Evolutionary conservation across 1,139 yeast genomes (phyloP).

Genomic region (Saccharomyces uvarum): DNA sequence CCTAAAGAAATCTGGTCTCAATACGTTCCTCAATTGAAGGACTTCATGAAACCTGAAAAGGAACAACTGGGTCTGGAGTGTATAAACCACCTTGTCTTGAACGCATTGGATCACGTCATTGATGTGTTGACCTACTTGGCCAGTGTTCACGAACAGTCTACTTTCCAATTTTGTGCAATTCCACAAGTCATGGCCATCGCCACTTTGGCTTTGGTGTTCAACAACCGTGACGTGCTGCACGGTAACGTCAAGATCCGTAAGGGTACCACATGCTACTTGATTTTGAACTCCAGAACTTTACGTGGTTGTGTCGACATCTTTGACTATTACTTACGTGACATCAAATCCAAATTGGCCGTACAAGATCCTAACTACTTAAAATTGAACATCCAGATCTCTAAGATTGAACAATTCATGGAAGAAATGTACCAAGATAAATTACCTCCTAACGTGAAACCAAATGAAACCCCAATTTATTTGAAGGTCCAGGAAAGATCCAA

Average conservation of each 20-base stretch:
- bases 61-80: slow-evolving; percentile 58
- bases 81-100: slow-evolving; percentile 72
- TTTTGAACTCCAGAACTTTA: slow-evolving; percentile 64
- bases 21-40: slow-evolving; percentile 57
- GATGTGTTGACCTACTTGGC: slow-evolving; percentile 75
- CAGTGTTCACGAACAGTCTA: slow-evolving; percentile 69
- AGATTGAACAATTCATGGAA: slow-evolving; percentile 79
- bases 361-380: slow-evolving; percentile 81
- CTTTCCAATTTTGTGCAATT: slow-evolving; percentile 88
- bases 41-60: slow-evolving; percentile 46
- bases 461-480: slow-evolving; percentile 34
- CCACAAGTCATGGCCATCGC: slow-evolving; percentile 99
- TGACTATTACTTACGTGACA: slow-evolving; percentile 60
- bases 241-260: slow-evolving; percentile 79
- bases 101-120: slow-evolving; percentile 69
- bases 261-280: slow-evolving; percentile 79
- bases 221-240: slow-evolving; percentile 67
- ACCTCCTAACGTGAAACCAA: slow-evolving; percentile 39
- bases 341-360: slow-evolving; percentile 73
- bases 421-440: slow-evolving; percentile 53
- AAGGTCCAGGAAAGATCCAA: slow-evolving; percentile 34
- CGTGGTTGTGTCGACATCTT: slow-evolving; percentile 72
- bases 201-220: slow-evolving; percentile 76
- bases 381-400: slow-evolving; percentile 79
- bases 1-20: slow-evolving; percentile 89